Percentiles rank a stretch among this genome's conserved stretches.
Evolutionary conservation across 331 rosid species (phyloP).

Genomic region (Acacia pycnantha): DNA sequence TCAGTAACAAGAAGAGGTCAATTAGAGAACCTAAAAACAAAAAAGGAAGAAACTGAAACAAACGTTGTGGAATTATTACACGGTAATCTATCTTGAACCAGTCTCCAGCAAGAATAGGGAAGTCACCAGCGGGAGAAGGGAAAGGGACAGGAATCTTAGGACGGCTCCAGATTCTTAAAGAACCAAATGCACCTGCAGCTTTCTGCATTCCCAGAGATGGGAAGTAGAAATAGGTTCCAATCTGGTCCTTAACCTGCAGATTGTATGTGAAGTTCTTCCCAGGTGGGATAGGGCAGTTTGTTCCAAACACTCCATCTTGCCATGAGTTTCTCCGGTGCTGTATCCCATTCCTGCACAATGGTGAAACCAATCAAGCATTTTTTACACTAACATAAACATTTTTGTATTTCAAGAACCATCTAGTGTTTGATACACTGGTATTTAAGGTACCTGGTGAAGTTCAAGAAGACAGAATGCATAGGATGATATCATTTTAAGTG

Average conservation of each 20-base stretch:
- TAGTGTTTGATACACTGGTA: neutral
- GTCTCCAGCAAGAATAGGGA: conserved; percentile 81
- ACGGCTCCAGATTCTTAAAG: conserved; percentile 92
- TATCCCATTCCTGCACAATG: conserved; percentile 71
- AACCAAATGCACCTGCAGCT: conserved; percentile 95
- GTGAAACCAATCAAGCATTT: neutral
- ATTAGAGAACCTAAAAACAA: neutral
- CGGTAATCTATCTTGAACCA: conserved; percentile 79
- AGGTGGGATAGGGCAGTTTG: conserved; percentile 85
- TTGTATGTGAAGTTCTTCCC: conserved; percentile 80
- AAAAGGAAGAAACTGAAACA: conserved; percentile 11
- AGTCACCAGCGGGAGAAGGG: conserved; percentile 88
- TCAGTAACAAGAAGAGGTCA: neutral
- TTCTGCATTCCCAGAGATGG: conserved; percentile 89
- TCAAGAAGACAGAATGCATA: neutral
- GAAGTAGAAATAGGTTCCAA: conserved; percentile 87
- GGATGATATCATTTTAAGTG: neutral
- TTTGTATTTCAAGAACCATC: neutral
- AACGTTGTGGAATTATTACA: conserved; percentile 38
- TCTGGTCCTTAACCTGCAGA: conserved; percentile 87
- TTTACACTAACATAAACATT: neutral
- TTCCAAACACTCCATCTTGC: conserved; percentile 87
- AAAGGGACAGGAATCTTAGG: conserved; percentile 93
- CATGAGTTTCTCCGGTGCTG: conserved; percentile 96
- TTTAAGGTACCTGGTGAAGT: neutral